Base-by-base conservation (phyloP, 768 basidiomycete genomes). In the Collybia nuda region DNA sequence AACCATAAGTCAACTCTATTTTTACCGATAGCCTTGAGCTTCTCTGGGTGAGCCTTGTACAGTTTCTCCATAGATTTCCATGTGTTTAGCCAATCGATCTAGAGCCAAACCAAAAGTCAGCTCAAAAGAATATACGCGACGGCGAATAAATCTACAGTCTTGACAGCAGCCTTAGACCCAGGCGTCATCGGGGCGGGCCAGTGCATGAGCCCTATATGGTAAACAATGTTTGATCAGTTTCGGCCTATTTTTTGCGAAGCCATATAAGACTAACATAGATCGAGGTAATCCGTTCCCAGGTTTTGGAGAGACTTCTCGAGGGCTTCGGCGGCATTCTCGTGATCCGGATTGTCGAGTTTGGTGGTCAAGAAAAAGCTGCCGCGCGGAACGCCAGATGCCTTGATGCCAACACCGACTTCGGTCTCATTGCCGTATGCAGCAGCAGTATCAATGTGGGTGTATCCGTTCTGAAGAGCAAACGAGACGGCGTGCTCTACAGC, bases 341-440 rank as follows among this genome's bases (percentile, higher is more conserved):
- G 89, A 63, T 85, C 80, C 42, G 72, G 66, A 66, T 85, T 85
- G 61, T 79, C 74, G 48, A 88, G 75, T 67, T 87, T 88, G 51
- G 85, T 87, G 51, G 90, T 92, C 52, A 95, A 68, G 78, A 94
- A 95, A 67, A 95, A 78, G 49, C 84, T 72, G 29, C 73, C 72
- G 50, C 93, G 81, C 5, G 82, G 75, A 14, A 93, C 81, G 9
- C 89, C 91, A 19, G 85, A 87, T 11, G 75, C 71, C 58, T 80
- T 84, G 70, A 94, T 85, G 24, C 92, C 93, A 47, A 82, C 60
- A 12, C 92, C 93, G 39, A 95, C 93, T 66, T 90, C 89, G 29
- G 74, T 71, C 68, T 94, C 89, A 62, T 93, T 93, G 45, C 68
- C 69, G 64, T 89, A 88, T 5, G 73, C 84, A 18, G 82, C 70